Evolutionary conservation across 306 rosid genomes (phyloP).

Genomic region (Trifolium fragiferum): DNA sequence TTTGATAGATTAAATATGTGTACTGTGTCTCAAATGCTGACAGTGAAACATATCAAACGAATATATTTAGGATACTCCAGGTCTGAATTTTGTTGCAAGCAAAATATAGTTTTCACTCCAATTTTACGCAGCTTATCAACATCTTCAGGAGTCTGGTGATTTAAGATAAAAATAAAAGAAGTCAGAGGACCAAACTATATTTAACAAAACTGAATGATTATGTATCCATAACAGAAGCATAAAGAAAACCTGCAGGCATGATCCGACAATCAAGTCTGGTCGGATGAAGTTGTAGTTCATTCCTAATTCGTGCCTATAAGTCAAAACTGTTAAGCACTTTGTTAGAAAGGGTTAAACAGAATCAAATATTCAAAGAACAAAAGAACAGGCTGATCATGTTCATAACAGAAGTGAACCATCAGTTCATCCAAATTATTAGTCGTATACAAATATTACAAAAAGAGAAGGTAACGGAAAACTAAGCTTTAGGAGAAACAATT

Average conservation of each 20-base stretch:
- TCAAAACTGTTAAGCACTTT: constrained; percentile 66
- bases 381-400: constrained; percentile 4
- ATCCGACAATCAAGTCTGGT: constrained; percentile 94
- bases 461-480: neutral
- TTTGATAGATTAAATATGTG: constrained; percentile 34
- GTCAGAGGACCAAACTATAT: constrained; percentile 41
- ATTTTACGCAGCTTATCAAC: constrained; percentile 83
- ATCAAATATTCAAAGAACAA: constrained; percentile 24
- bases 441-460: constrained; percentile 23
- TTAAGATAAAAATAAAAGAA: constrained; percentile 17
- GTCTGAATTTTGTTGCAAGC: constrained; percentile 89
- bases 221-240: constrained; percentile 15
- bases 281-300: constrained; percentile 88
- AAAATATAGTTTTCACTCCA: constrained; percentile 95
- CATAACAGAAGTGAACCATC: neutral
- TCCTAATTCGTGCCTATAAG: constrained; percentile 94
- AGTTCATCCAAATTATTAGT: constrained; percentile 31
- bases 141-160: constrained; percentile 76
- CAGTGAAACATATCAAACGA: constrained; percentile 32
- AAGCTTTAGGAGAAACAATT: constrained; percentile 23
- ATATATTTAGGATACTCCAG: constrained; percentile 77
- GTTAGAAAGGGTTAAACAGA: constrained; percentile 41
- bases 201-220: constrained; percentile 12
- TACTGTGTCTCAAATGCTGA: constrained; percentile 37
- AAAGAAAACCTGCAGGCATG: constrained; percentile 88